Conservation (phyloP, 176 grass and related monocot genomes). For the Juncus inflexus region DNA sequence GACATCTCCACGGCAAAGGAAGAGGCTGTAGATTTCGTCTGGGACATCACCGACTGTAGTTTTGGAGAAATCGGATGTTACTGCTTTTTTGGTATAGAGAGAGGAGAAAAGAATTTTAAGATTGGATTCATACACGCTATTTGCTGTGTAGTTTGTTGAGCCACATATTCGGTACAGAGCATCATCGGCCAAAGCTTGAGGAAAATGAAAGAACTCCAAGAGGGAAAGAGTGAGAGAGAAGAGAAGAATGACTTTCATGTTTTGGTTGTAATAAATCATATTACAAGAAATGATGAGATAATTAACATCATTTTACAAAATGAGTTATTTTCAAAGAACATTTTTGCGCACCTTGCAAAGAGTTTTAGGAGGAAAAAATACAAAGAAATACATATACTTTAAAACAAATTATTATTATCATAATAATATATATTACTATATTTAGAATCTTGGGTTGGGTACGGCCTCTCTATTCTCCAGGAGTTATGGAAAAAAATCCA, state of each 20-base stretch:
- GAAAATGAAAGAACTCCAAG: not conserved
- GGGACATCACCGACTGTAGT: constrained; percentile 14
- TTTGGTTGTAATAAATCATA: not conserved
- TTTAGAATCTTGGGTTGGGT: no score
- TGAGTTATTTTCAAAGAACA: no score
- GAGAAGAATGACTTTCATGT: not conserved
- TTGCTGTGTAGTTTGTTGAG: not conserved
- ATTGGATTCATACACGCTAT: constrained; percentile 33
- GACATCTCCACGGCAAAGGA: constrained; percentile 46
- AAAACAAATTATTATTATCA: no score
- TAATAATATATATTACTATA: no score
- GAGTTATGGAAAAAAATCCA: no score
- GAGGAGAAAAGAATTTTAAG: constrained; percentile 34
- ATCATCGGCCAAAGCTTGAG: not conserved
- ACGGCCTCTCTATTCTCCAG: no score
- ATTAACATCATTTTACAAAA: no score
- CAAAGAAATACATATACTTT: no score
- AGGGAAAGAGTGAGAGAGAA: not conserved
- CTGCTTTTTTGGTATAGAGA: constrained; percentile 25
- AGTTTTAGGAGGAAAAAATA: no score
- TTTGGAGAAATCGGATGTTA: constrained; percentile 24
- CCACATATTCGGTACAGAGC: not conserved
- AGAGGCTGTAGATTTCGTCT: constrained; percentile 25
- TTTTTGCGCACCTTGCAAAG: no score
- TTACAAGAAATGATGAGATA: not conserved